A percentile compares a stretch with the other conserved stretches of the same genome.
These are phyloP conservation scores for Cercospora beticola DNA, from an alignment of 2,329 filamentous ascomycete genomes.

Conservation along the genomic window DNA sequence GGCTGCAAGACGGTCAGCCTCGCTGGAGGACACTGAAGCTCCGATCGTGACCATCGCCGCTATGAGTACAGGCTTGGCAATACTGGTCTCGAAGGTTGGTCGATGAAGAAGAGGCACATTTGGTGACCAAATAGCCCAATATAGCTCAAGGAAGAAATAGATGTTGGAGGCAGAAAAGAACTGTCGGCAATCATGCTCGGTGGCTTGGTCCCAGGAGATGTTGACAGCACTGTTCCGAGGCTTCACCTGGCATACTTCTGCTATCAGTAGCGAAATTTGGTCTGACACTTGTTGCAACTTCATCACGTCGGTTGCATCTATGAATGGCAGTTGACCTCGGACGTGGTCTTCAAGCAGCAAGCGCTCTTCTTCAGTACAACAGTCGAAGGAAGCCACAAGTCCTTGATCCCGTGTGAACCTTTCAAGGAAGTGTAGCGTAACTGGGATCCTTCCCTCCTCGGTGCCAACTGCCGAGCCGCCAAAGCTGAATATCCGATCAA, in stretches of 20 bases:
- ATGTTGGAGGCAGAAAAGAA: conserved; percentile 9
- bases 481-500: neutral
- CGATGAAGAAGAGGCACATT: conserved; percentile 11
- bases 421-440: conserved; percentile 4
- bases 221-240: conserved; percentile 10
- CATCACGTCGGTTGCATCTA: neutral
- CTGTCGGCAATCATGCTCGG: neutral
- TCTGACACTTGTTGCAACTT: neutral
- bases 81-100: conserved; percentile 3
- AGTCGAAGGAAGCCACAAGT: conserved; percentile 8
- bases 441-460: neutral
- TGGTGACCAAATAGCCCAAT: conserved; percentile 13
- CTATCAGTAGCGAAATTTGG: neutral
- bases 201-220: neutral
- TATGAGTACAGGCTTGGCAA: conserved; percentile 3
- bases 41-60: conserved; percentile 13
- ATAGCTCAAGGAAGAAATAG: conserved; percentile 3
- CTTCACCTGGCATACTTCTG: conserved; percentile 1
- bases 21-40: conserved; percentile 2
- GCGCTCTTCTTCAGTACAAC: conserved; percentile 1
- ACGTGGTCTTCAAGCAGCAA: neutral
- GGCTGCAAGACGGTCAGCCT: neutral
- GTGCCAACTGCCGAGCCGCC: neutral
- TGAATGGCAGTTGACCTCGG: neutral
- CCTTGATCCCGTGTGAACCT: conserved; percentile 9